phyloP scores from a whole-genome alignment of 129 eudicot genomes.

The Silybum marianum region DNA sequence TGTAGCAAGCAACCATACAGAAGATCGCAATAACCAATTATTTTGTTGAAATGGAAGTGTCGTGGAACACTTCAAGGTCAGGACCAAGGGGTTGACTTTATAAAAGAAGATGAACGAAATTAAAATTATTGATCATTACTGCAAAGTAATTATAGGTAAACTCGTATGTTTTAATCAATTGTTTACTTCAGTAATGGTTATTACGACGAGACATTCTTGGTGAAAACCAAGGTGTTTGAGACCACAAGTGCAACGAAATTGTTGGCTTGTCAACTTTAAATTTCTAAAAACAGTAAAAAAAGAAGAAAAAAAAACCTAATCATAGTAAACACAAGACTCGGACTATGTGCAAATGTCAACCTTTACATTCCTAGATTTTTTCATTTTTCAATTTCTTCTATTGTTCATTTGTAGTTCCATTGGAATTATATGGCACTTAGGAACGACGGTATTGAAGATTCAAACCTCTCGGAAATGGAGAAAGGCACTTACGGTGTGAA shows the following conservation, averaged over 20 bases:
- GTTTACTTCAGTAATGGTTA: not conserved
- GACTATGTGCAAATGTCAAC: not conserved
- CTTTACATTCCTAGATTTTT: not conserved
- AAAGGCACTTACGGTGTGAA: slow-evolving; percentile 1
- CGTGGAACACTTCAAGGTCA: no score
- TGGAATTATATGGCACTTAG: slow-evolving; percentile 8
- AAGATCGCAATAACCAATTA: no score
- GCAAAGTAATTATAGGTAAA: not conserved
- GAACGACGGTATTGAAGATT: slow-evolving; percentile 16
- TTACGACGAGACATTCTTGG: not conserved
- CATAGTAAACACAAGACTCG: slow-evolving; percentile 22
- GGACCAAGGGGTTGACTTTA: not conserved
- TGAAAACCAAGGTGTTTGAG: not conserved
- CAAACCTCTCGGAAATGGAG: slow-evolving; percentile 16
- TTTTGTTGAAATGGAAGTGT: no score
- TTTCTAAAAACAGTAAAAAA: slow-evolving; percentile 10
- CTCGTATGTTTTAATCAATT: not conserved
- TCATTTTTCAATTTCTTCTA: not conserved
- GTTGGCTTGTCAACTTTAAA: not conserved
- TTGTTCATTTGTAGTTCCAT: not conserved
- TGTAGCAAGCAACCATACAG: no score
- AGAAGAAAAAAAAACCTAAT: not conserved
- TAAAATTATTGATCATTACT: not conserved
- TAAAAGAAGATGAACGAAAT: not conserved
- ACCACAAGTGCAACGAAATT: not conserved